Base-by-base conservation (phyloP, 441 rosid species). In the Erodium moschatum region DNA sequence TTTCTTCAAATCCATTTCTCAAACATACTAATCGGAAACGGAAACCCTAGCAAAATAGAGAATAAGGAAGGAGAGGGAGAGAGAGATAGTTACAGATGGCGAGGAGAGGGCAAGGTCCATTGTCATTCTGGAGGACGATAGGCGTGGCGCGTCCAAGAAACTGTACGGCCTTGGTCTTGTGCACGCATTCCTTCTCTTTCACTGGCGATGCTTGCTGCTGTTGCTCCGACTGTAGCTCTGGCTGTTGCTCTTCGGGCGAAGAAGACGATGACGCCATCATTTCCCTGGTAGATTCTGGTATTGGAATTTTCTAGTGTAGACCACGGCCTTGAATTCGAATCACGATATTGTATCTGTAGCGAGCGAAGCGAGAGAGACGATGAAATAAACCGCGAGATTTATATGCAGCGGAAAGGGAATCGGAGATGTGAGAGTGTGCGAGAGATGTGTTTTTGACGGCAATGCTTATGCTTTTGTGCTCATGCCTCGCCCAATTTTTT, bases 41-140 rank as follows among this genome's bases (percentile, higher is more conserved):
- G 58, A 60, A 67, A 73, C 77, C 74, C 80, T 73, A 84, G 48
- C 35, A 12, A 60, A 21, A 60, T 12, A 24, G 31, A 60, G 29
- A 21, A 9, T 10, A 60, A 20, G 31, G 16, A 79, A 62, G 20
- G 40, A 12, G 21, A 42, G 31, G 50, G 61, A 63, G 76, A 66
- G 31, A 67, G 64, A 46, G 52, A 67, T 60, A 50, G 67, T 73
- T 82, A 88, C 99, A 91, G 75, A 94, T 94, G 74, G 99, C 99
- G 62, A 94, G 87, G 40, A 91, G 84, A 77, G 99, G 99, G 70
- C 99, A 94, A 66, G 99, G 96, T 71, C 99, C 99, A 80, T 94
- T 94, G 80, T 91, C 97, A 80, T 91, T 95, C 71, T 95, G 99
- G 76, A 95, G 97, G 73, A 95, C 75, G 77, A 95, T 83, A 13